These are phyloP conservation scores for Pseudogymnoascus pannorum DNA, from an alignment of 2,329 filamentous ascomycete genomes.

Conservation along the genomic window DNA sequence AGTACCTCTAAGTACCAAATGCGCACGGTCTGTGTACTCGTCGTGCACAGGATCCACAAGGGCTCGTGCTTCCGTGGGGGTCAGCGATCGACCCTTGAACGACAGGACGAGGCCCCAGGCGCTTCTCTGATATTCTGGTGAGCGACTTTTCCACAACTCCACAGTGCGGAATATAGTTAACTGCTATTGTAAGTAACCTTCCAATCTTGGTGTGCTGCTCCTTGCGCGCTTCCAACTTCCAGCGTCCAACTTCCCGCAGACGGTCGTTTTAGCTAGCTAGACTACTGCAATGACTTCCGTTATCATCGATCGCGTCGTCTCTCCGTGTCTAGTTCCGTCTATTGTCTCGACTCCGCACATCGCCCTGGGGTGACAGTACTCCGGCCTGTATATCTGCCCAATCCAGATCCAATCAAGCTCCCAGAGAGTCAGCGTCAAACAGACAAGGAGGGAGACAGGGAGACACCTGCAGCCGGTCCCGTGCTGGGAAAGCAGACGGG, in stretches of 20 bases:
- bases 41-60: not conserved
- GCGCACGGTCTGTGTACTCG: not conserved
- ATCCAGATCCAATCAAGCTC: not conserved
- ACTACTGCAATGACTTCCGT: not conserved
- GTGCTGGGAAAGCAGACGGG: not conserved
- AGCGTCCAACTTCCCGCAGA: not conserved
- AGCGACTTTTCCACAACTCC: not conserved
- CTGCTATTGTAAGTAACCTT: not conserved
- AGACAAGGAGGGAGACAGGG: not conserved
- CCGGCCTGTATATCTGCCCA: not conserved
- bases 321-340: not conserved
- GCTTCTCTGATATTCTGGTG: not conserved
- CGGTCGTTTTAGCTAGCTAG: not conserved
- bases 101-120: not conserved
- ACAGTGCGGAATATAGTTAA: not conserved
- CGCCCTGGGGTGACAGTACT: not conserved
- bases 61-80: conserved; percentile 4
- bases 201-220: not conserved
- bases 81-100: conserved; percentile 3
- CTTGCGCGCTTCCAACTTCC: not conserved
- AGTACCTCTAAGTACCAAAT: not conserved
- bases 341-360: not conserved
- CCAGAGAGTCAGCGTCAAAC: not conserved
- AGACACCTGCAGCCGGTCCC: not conserved
- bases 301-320: not conserved